Evolutionary conservation across 73 alveolate species (phyloP).

Genomic region (Uronychia setigera): DNA sequence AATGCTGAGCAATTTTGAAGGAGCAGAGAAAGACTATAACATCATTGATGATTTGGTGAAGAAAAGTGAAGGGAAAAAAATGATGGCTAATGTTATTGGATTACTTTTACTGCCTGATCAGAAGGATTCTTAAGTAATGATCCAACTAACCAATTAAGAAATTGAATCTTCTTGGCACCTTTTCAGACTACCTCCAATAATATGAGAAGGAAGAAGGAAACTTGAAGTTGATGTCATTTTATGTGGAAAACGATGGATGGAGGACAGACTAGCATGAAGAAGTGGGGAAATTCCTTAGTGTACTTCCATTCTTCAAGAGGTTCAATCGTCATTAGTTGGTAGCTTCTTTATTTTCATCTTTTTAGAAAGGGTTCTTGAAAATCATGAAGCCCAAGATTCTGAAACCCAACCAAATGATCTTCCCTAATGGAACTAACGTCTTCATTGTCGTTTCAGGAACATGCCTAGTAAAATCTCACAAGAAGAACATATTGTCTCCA

Average conservation of each 20-base stretch:
- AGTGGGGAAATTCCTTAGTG: slow-evolving; percentile 4
- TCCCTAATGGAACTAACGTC: slow-evolving; percentile 20
- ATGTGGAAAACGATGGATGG: slow-evolving; percentile 48
- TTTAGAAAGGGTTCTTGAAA: slow-evolving; percentile 31
- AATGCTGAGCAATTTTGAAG: background rate
- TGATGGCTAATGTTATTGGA: background rate
- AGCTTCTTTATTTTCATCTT: background rate
- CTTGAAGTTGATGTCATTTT: slow-evolving; percentile 11
- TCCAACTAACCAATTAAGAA: too few species aligned
- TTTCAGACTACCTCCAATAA: too few species aligned
- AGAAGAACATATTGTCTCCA: slow-evolving; percentile 34
- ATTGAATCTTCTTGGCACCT: too few species aligned
- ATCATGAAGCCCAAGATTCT: slow-evolving; percentile 14
- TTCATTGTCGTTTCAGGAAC: slow-evolving; percentile 26
- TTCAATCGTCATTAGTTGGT: slow-evolving; percentile 22
- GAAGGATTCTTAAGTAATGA: slow-evolving; percentile 12
- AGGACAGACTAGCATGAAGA: slow-evolving; percentile 28
- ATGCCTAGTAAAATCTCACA: slow-evolving; percentile 24
- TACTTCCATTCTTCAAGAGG: slow-evolving; percentile 35
- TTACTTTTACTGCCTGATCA: slow-evolving; percentile 17
- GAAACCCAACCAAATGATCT: slow-evolving; percentile 19
- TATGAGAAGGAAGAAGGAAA: too few species aligned
- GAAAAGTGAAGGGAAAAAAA: background rate
- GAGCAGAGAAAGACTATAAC: background rate
- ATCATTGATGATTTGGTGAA: background rate